These are phyloP conservation scores for Apiospora kogelbergensis DNA, from an alignment of 2,329 filamentous ascomycete species.

Conservation along the genomic window DNA sequence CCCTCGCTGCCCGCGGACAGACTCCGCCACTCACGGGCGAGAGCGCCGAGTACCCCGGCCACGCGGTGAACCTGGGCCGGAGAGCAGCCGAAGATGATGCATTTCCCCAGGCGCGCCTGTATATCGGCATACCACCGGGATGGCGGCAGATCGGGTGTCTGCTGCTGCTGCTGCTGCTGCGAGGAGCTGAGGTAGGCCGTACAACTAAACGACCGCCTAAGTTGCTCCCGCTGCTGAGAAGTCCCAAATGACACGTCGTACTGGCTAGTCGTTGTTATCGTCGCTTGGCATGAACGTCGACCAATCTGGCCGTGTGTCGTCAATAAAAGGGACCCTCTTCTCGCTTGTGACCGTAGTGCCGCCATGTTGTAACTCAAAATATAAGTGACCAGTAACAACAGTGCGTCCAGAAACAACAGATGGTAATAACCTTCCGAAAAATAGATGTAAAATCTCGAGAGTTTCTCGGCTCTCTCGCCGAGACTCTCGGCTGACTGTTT, in stretches of 20 bases:
- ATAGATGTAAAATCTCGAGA: neutral
- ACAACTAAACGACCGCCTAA: neutral
- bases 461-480: neutral
- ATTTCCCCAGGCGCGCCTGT: conserved; percentile 68
- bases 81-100: conserved; percentile 72
- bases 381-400: neutral
- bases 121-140: conserved; percentile 67
- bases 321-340: neutral
- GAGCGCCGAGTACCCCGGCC: conserved; percentile 55
- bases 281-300: neutral
- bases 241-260: neutral
- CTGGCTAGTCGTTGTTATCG: neutral
- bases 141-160: conserved; percentile 34
- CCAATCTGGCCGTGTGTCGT: neutral
- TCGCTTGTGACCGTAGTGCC: neutral
- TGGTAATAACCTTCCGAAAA: neutral
- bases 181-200: neutral
- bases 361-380: neutral
- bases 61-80: conserved; percentile 57
- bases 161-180: neutral
- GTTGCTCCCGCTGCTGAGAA: neutral
- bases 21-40: conserved; percentile 66
- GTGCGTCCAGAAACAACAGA: neutral
- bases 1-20: conserved; percentile 28
- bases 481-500: neutral